Evolutionary conservation across 2,329 filamentous ascomycete species (phyloP).

Genomic region (Colletotrichum sojae): DNA sequence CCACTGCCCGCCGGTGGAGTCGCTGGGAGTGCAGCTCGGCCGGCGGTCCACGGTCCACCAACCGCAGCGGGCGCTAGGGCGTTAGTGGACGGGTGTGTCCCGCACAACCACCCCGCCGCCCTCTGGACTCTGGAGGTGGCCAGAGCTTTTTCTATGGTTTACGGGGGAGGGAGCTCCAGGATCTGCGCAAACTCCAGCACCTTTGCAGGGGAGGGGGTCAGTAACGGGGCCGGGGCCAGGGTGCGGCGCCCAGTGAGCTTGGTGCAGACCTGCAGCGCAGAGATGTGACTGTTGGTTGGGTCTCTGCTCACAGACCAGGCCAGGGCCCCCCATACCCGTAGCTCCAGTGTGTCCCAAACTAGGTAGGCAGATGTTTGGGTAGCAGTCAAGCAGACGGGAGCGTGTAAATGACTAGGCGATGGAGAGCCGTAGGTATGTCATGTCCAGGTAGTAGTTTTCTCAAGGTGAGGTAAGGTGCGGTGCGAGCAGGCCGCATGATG

Average conservation of each 20-base stretch:
- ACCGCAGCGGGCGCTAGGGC: constrained; percentile 28
- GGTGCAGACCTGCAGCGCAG: neutral
- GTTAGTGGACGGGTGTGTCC: constrained; percentile 35
- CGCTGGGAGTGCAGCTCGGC: constrained; percentile 16
- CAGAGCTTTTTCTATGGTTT: constrained; percentile 20
- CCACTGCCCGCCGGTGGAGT: no score
- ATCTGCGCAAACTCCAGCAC: no score
- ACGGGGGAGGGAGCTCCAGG: no score
- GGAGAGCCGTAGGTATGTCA: no score
- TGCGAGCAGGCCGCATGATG: constrained; percentile 25
- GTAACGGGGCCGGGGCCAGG: neutral
- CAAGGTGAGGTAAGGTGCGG: neutral
- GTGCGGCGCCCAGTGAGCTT: neutral
- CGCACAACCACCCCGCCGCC: constrained; percentile 19
- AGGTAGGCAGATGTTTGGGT: no score
- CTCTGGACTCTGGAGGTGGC: neutral
- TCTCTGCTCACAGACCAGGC: neutral
- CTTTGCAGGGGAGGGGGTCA: no score
- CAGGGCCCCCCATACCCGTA: no score
- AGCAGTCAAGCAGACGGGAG: no score
- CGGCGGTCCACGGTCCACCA: constrained; percentile 15
- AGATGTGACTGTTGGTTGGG: neutral
- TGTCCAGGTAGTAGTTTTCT: neutral
- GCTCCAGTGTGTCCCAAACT: no score
- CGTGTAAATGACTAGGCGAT: no score